Base-by-base conservation (phyloP, 2,329 filamentous ascomycete genomes). In the Aschersonia sp. region DNA sequence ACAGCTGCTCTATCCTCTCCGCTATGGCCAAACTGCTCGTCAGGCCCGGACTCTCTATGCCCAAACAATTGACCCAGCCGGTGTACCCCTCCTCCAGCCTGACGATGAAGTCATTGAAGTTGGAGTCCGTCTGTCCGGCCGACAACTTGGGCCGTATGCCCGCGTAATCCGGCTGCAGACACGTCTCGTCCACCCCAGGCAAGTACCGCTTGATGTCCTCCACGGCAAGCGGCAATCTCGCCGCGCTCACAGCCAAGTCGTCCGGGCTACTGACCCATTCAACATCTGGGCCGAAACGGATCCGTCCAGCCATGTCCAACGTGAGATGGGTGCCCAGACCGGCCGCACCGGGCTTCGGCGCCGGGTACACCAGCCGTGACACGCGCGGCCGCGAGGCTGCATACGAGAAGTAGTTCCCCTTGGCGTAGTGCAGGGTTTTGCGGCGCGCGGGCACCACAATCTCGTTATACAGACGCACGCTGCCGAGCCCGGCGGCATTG, bases 361-460 rank as follows among this genome's bases (percentile, higher is more conserved):
- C 89, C 0, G 92, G 92, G 60, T 97, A 98, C 46, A 98, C 73
- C 29, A 98, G 77, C 0, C 84, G 86, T 2, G 66, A 70, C 9
- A 89, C 79, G 31, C 58, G 61, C 0, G 88, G 89, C 1, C 60
- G 59, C 0, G 81, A 77, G 1, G 78, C 70, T 0, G 74, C 66
- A 68, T 96, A 97, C 31, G 83, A 85, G 68, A 94, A 97, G 69
- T 98, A 98, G 51, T 87, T 91, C 1, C 92, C 92, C 69, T 98
- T 98, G 50, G 91, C 91, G 66, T 84, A 97, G 70, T 78, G 85
- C 4, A 88, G 75, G 30, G 65, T 75, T 40, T 70, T 68, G 46
- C 79, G 79, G 4, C 74, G 65, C 1, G 68, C 63, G 0, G 67
- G 55, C 0, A 82, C 80, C 0, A 87, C 72, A 40, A 97, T 77